These are phyloP conservation scores for Pezicula radicicola DNA, from an alignment of 2,329 filamentous ascomycete genomes.

Conservation along the genomic window DNA sequence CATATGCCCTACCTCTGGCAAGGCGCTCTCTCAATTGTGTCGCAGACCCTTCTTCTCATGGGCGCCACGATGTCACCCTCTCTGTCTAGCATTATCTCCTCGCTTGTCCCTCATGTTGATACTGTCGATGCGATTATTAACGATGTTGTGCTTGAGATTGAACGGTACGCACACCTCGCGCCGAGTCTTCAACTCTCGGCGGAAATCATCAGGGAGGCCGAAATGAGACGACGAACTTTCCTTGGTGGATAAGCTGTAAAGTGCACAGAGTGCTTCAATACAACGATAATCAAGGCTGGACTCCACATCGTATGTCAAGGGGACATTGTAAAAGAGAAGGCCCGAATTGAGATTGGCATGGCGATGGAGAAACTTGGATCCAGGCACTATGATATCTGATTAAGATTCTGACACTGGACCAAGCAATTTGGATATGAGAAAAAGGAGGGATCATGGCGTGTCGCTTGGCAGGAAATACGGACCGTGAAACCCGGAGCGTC, in stretches of 20 bases:
- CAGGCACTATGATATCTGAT: neutral
- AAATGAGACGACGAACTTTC: conserved; percentile 63
- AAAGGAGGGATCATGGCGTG: neutral
- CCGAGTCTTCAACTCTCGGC: conserved; percentile 74
- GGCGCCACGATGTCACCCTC: conserved; percentile 78
- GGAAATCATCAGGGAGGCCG: conserved; percentile 78
- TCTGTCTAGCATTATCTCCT: conserved; percentile 60
- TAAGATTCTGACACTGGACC: neutral
- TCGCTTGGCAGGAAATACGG: neutral
- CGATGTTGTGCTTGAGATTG: conserved; percentile 73
- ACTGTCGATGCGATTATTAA: conserved; percentile 74
- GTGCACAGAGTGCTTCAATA: neutral
- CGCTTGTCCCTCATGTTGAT: conserved; percentile 53
- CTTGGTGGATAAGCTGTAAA: conserved; percentile 35
- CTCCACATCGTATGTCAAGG: too few relatives aligned
- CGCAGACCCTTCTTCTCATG: conserved; percentile 79
- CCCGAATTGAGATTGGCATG: neutral
- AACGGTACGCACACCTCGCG: conserved; percentile 70
- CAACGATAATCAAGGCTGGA: too few relatives aligned
- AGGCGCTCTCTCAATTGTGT: conserved; percentile 78
- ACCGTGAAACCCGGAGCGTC: neutral
- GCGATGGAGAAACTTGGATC: neutral
- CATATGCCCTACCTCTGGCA: conserved; percentile 87
- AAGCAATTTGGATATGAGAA: neutral
- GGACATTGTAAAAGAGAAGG: neutral